Percentiles rank a stretch among this genome's conserved stretches.
These are phyloP conservation scores for Candida saitoana DNA, from an alignment of 805 yeast genomes.

Conservation along the genomic window DNA sequence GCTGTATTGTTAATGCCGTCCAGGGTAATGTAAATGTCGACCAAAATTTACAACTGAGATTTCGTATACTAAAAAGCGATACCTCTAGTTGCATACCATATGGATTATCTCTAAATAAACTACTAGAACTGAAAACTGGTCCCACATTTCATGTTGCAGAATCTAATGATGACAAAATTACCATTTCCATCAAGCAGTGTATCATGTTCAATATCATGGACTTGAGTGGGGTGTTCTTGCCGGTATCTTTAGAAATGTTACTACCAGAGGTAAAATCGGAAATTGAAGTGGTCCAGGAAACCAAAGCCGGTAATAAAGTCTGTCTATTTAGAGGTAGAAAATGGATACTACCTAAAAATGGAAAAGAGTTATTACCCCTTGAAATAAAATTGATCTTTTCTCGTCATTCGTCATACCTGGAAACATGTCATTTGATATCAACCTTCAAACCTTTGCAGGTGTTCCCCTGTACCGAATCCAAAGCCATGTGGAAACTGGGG, in stretches of 20 bases:
- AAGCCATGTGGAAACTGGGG: constrained; percentile 32
- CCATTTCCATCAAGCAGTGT: constrained; percentile 31
- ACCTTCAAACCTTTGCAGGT: constrained; percentile 38
- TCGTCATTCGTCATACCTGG: constrained; percentile 46
- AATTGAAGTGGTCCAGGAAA: constrained; percentile 12
- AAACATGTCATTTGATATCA: constrained; percentile 30
- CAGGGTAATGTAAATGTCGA: constrained; percentile 13
- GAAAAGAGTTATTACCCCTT: constrained; percentile 28
- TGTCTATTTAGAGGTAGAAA: constrained; percentile 18
- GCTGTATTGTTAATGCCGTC: constrained; percentile 25
- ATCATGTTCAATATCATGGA: constrained; percentile 36
- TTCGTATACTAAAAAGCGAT: constrained; percentile 2
- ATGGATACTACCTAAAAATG: constrained; percentile 27
- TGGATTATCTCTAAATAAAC: neutral
- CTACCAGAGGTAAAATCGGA: constrained; percentile 8
- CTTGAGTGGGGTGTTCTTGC: constrained; percentile 25
- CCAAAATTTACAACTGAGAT: constrained; percentile 6
- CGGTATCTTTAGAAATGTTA: constrained; percentile 14
- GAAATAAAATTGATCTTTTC: constrained; percentile 39
- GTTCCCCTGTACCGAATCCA: constrained; percentile 39
- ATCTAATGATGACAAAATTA: constrained; percentile 4
- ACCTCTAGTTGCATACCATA: neutral
- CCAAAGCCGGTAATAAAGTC: constrained; percentile 19
- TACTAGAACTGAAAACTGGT: neutral
- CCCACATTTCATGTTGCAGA: constrained; percentile 4